Evolutionary conservation across 495 filamentous ascomycete genomes (phyloP).

Genomic region (Podospora anserina): DNA sequence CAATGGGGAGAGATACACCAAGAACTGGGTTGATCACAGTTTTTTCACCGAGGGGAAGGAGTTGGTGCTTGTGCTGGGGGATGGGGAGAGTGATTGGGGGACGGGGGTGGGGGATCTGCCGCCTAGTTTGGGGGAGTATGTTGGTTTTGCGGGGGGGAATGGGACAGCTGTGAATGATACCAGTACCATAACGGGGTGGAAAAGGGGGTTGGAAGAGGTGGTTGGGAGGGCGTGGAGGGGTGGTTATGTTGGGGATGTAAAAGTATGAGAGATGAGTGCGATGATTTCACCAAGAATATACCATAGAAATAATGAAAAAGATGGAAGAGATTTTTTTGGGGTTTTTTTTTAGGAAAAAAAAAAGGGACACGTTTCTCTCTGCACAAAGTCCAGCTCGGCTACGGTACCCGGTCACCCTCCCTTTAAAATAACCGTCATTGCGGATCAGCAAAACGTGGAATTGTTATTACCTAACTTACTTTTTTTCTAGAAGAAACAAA

Average conservation of each 20-base stretch:
- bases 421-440: too few relatives aligned
- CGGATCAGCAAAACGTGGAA: too few relatives aligned
- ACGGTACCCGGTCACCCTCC: too few relatives aligned
- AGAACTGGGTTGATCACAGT: slow-evolving; percentile 70
- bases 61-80: slow-evolving; percentile 63
- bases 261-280: background rate
- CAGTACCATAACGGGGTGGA: background rate
- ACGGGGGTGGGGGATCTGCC: slow-evolving; percentile 62
- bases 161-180: background rate
- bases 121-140: slow-evolving; percentile 48
- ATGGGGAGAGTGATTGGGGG: slow-evolving; percentile 67
- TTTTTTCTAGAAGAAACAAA: too few relatives aligned
- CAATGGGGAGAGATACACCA: slow-evolving; percentile 60
- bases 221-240: background rate
- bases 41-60: slow-evolving; percentile 71
- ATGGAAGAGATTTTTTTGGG: too few relatives aligned
- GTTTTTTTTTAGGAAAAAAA: too few relatives aligned
- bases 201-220: background rate
- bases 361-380: too few relatives aligned
- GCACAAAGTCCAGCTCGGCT: too few relatives aligned
- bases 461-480: too few relatives aligned
- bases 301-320: too few relatives aligned
- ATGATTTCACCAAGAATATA: background rate
- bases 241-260: background rate
- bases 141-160: slow-evolving; percentile 27